Base-by-base conservation (phyloP, 2,329 filamentous ascomycete genomes). In the Colletotrichum liriopes region DNA sequence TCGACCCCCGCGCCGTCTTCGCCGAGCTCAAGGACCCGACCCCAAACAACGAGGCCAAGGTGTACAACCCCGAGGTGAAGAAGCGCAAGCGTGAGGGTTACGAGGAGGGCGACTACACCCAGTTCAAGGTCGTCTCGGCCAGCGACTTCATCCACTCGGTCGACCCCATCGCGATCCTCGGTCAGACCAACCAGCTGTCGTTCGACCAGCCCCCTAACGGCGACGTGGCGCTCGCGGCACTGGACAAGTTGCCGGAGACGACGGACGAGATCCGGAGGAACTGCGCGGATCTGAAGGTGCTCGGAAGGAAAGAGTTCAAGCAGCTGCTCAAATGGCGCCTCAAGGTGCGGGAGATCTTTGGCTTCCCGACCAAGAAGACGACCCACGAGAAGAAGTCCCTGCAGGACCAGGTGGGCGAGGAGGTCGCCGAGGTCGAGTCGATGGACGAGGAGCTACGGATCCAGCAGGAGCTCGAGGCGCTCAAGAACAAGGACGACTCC, bases 51-150 rank as follows among this genome's bases (percentile, higher is more conserved):
- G 96, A 99, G 81, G 96, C 96, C 49, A 98, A 97, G 81, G 96
- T 99, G 2, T 99, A 96, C 87, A 98, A 99, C 76, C 96, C 96
- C 0, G 96, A 99, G 80, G 88, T 94, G 79, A 99, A 98, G 88
- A 99, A 98, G 90, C 88, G 96, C 71, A 98, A 98, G 89, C 89
- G 96, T 86, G 96, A 97, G 55, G 96, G 96, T 87, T 99, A 99
- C 76, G 96, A 98, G 76, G 96, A 99, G 82, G 96, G 94, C 45
- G 95, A 99, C 76, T 98, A 93, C 82, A 96, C 91, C 5, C 94
- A 98, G 77, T 97, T 93, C 86, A 97, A 98, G 81, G 94, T 98
- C 79, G 89, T 93, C 2, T 86, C 94, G 0, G 96, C 95, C 0
- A 96, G 92, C 80, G 94, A 98, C 67, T 99, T 98, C 80, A 95